Conservation (phyloP, 768 basidiomycete genomes). For the Pisolithus orientalis region DNA sequence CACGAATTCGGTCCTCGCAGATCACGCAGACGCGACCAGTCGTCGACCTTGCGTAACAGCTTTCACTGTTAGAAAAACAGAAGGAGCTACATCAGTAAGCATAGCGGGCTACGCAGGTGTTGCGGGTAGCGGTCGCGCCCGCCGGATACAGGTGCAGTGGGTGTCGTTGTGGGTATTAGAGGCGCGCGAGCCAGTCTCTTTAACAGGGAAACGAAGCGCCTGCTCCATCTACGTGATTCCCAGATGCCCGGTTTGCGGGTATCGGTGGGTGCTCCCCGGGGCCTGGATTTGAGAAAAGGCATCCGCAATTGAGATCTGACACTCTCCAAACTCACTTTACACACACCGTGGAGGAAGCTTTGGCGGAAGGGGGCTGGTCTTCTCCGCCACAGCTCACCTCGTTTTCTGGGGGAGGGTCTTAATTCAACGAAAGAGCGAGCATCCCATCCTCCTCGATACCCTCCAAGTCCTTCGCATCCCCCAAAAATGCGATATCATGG, state of each 20-base stretch:
- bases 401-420: constrained; percentile 2
- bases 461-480: constrained; percentile 15
- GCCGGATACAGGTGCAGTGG: background rate
- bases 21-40: constrained; percentile 29
- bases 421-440: constrained; percentile 16
- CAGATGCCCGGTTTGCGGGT: background rate
- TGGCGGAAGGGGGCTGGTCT: background rate
- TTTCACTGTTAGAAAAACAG: background rate
- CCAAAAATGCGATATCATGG: constrained; percentile 19
- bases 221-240: constrained; percentile 6
- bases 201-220: constrained; percentile 14
- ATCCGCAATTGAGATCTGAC: background rate
- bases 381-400: background rate
- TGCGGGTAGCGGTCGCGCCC: background rate
- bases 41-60: constrained; percentile 6
- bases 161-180: too few species aligned
- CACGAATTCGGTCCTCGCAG: constrained; percentile 29
- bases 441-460: constrained; percentile 15
- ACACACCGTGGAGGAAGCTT: constrained; percentile 6
- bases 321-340: background rate
- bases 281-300: too few species aligned
- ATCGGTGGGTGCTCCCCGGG: too few species aligned
- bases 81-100: background rate
- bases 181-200: background rate
- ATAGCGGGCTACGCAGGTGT: constrained; percentile 7